Evolutionary conservation across 208 protist species (phyloP), one percentile per base, ranked within the genome.

Genomic region (Acanthamoeba royreba): DNA sequence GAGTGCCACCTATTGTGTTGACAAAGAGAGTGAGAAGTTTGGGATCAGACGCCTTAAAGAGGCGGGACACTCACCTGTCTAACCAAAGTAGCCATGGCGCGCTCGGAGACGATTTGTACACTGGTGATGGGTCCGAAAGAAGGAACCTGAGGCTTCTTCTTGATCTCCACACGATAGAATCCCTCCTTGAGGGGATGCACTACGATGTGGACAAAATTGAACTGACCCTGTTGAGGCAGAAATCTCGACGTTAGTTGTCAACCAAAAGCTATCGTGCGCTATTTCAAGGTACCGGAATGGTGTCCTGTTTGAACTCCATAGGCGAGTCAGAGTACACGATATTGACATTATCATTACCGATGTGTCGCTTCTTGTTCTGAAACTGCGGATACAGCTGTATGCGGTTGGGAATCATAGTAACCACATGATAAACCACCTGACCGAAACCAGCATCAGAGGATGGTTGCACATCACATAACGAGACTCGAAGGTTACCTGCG

Each of bases 261-360:
- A 83, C 22, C n/a, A 28, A n/a, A 83, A 83, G 19, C 15, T 28
- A 83, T 63, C 15, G n/a, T n/a, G 15, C n/a, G n/a, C 19, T 25
- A n/a, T n/a, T n/a, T n/a, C n/a, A 17, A 63, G 11, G 38, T 46
- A 91, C 85, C 52, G 43, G 40, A 25, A 92, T 92, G 55, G 86
- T 92, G 66, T 92, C 93, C 1, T 72, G 92, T 11, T 94, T 79
- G 25, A 88, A 55, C 33, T 74, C 43, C 9, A 17, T 43, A 28
- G 42, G 25, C 4, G 83, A 93, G 28, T 96, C 94, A 31, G 53
- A 92, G 86, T 79, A 96, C 17, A 96, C 86, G 22, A 96, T 96
- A 85, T 94, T 93, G 19, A 96, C 94, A 91, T 94, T 94, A 66
- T 96, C 94, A 61, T 96, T 96, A 38, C 94, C 94, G 88, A 96